Base-by-base conservation (phyloP, 2,329 filamentous ascomycete genomes). In the Aureobasidium sp. region DNA sequence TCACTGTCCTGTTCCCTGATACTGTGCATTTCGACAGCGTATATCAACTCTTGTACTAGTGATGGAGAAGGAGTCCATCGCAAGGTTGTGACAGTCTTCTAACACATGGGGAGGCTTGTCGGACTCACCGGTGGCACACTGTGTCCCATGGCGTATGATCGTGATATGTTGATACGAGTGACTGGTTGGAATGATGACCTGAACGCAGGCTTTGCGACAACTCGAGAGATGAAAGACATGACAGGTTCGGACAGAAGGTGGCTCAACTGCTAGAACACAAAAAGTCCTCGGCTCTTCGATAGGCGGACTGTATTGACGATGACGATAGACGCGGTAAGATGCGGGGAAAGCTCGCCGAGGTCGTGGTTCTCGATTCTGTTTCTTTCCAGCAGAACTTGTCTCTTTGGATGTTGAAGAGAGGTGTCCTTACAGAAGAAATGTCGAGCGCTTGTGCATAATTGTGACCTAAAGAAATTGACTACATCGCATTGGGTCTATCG, bases 131-230 rank as follows among this genome's bases (percentile, higher is more conserved):
- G 66, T 59, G 77, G 77, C 39, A 77, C 73, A 51, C 69, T 75
- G 67, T 77, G 75, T 64, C 70, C 70, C 76, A 78, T 78, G 48
- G 76, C 73, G 72, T 77, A 79, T 63, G 67, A 66, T 70, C 76
- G 73, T 34, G 70, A 67, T 62, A 77, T 70, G 39, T 68, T 63
- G 9, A 74, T 73, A 44, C 75, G 65, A n/a, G 67, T 69, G 32
- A 65, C 60, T 34, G 59, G 63, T 50, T 66, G 66, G 55, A 71
- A 69, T 2, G 46, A 41, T 24, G 62, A 63, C 48, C 56, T 46
- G 56, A 63, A 34, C 5, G 62, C 47, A 55, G 62, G 47, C 48
- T 63, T 63, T 39, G 62, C 34, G 50, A 47, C 29, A 9, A 61
- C 32, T 10, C 56, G 56, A 41, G 56, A 51, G 43, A 63, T 44